phyloP scores from a whole-genome alignment of 177 flowering plant genomes.

The Telopea speciosissima region DNA sequence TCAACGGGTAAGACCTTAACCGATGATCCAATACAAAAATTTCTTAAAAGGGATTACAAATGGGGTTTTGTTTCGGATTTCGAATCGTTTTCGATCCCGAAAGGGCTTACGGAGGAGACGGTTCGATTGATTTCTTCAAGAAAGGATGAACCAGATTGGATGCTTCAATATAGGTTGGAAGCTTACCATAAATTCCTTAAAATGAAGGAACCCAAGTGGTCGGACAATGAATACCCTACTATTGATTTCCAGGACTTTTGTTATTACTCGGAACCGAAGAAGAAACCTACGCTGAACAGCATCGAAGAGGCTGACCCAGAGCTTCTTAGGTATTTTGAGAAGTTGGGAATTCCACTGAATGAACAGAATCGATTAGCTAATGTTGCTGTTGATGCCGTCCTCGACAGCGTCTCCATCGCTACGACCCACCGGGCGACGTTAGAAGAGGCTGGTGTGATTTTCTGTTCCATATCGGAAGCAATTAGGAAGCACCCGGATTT shows the following conservation, averaged over 20 bases:
- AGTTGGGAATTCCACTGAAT: conserved; percentile 52
- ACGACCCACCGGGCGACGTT: conserved; percentile 66
- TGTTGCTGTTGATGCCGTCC: conserved; percentile 14
- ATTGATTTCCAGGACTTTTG: conserved; percentile 58
- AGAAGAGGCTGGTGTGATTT: conserved; percentile 63
- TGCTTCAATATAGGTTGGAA: conserved; percentile 59
- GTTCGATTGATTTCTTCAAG: conserved; percentile 47
- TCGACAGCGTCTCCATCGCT: conserved; percentile 77
- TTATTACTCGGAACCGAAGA: conserved; percentile 55
- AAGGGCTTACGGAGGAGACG: conserved; percentile 61
- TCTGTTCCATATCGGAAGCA: conserved; percentile 78
- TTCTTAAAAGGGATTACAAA: too few relatives aligned
- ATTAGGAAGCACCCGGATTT: conserved; percentile 65
- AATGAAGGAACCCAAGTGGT: conserved; percentile 69
- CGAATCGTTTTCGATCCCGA: conserved; percentile 60
- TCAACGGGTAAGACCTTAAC: conserved; percentile 25
- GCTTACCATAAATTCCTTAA: conserved; percentile 49
- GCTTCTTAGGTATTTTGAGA: conserved; percentile 62
- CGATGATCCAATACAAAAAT: conserved; percentile 39
- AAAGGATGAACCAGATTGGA: conserved; percentile 71
- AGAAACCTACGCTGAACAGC: neutral
- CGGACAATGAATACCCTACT: conserved; percentile 53
- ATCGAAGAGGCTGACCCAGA: conserved; percentile 39
- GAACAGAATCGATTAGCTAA: conserved; percentile 29
- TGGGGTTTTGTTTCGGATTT: conserved; percentile 26